Evolutionary conservation across 2,329 filamentous ascomycete species (phyloP), one percentile per base, ranked within the genome.

Genomic region (Bertia moriformis): DNA sequence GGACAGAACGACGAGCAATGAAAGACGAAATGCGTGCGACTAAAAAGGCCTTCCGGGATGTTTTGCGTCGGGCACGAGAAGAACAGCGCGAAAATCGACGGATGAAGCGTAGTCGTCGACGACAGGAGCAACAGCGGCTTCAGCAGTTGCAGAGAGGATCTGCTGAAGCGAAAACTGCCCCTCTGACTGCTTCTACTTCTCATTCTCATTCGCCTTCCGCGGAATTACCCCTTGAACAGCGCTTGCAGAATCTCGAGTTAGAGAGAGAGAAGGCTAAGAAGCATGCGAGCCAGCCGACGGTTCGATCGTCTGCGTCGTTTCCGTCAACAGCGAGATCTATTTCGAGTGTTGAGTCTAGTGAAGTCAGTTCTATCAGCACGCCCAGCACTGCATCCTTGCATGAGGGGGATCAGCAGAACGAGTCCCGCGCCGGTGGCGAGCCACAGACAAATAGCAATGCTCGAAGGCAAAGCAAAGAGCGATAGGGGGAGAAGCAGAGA

Each of bases 1-100:
- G 45, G 18, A 46, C 46, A 1, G 51, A 58, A 19, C 48, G 47
- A 14, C 48, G 48, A 3, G 51, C 53, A 2, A 45, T 59, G 40
- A 60, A 58, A 40, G 51, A 54, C 33, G 58, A 62, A 43, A 48
- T 57, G 39, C 49, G 50, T n/a, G 50, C 51, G 1, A 54, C 58
- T 4, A 54, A 51, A 33, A 52, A 59, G 38, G 56, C 56, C 3
- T 61, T 61, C 42, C 46, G 51, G 7, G 53, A 56, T 5, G 46
- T 59, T 4, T 43, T 56, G 14, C 49, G 50, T 3, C 52, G 56
- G 3, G 56, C 58, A 1, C 48, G 56, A n/a, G 51, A 56, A 4
- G 57, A 59, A 17, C 32, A 35, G 17, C 32, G 32, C 12, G 32
- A 35, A 17, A 13, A 18, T 7, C 32, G 32, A 17, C 32, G 32